Percentiles rank a stretch among this genome's conserved stretches.
Conservation (phyloP, 2,329 filamentous ascomycete genomes). For the Dothiorella sarmentorum region DNA sequence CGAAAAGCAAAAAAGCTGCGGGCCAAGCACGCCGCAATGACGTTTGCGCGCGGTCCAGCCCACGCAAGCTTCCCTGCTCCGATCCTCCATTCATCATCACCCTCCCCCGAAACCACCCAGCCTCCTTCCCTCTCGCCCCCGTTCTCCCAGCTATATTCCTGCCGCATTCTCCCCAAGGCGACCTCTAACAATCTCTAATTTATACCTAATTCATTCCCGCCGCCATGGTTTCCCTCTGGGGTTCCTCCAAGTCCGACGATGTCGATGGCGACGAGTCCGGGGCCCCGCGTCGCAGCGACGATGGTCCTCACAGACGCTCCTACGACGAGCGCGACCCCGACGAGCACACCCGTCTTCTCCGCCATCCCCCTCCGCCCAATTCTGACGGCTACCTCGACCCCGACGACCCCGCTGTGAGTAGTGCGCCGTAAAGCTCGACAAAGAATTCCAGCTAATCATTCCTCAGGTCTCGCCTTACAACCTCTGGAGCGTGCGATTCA, state of each 20-base stretch:
- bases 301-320: slow-evolving; percentile 27
- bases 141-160: neutral
- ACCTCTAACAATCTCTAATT: neutral
- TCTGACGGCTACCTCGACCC: slow-evolving; percentile 68
- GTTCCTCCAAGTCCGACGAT: slow-evolving; percentile 47
- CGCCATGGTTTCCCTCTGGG: slow-evolving; percentile 54
- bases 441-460: slow-evolving; percentile 23
- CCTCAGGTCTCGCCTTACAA: slow-evolving; percentile 79
- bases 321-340: slow-evolving; percentile 46
- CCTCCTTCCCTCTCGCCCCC: neutral
- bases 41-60: slow-evolving; percentile 6
- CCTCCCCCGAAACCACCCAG: neutral
- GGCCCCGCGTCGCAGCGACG: slow-evolving; percentile 21
- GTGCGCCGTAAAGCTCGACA: too few species aligned
- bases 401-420: slow-evolving; percentile 72
- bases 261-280: slow-evolving; percentile 30
- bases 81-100: slow-evolving; percentile 12
- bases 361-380: slow-evolving; percentile 52
- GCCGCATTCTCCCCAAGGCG: neutral
- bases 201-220: neutral
- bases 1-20: neutral
- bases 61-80: neutral
- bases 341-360: slow-evolving; percentile 66
- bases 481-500: slow-evolving; percentile 80
- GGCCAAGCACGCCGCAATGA: slow-evolving; percentile 3